Conservation (phyloP, 1,284 basidiomycete species). For the Singerocomus inundabilis region DNA sequence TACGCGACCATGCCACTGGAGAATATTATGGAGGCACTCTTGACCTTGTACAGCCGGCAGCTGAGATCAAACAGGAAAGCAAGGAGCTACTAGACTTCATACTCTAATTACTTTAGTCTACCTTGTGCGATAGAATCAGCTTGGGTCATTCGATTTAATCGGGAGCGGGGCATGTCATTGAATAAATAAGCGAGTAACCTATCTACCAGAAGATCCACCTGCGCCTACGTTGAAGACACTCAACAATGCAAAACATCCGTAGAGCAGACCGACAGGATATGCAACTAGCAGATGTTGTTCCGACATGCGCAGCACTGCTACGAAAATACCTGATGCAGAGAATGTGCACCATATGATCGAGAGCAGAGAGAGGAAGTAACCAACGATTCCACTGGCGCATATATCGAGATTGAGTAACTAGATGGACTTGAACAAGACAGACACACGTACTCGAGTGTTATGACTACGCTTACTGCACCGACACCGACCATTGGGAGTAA, state of each 20-base stretch:
- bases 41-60: conserved; percentile 81
- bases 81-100: conserved; percentile 5
- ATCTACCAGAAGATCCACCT: conserved; percentile 29
- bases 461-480: conserved; percentile 83
- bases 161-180: conserved; percentile 3
- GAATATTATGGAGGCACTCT: conserved; percentile 79
- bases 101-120: neutral
- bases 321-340: conserved; percentile 91
- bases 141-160: neutral
- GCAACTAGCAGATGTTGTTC: conserved; percentile 91
- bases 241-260: conserved; percentile 88
- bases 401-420: conserved; percentile 16
- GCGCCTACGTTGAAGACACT: conserved; percentile 73
- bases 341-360: conserved; percentile 96
- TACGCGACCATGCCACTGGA: conserved; percentile 82
- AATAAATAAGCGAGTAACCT: conserved; percentile 15
- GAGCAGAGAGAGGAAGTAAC: conserved; percentile 77
- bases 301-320: conserved; percentile 90
- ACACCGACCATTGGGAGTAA: conserved; percentile 97
- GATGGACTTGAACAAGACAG: neutral
- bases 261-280: conserved; percentile 89
- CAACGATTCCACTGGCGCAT: conserved; percentile 64
- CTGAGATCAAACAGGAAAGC: conserved; percentile 36
- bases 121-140: neutral
- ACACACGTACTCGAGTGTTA: conserved; percentile 81